Percentiles rank a stretch among this genome's conserved stretches.
These are phyloP conservation scores for Colletotrichum coccodes DNA, from an alignment of 2,329 filamentous ascomycete genomes.

Conservation along the genomic window DNA sequence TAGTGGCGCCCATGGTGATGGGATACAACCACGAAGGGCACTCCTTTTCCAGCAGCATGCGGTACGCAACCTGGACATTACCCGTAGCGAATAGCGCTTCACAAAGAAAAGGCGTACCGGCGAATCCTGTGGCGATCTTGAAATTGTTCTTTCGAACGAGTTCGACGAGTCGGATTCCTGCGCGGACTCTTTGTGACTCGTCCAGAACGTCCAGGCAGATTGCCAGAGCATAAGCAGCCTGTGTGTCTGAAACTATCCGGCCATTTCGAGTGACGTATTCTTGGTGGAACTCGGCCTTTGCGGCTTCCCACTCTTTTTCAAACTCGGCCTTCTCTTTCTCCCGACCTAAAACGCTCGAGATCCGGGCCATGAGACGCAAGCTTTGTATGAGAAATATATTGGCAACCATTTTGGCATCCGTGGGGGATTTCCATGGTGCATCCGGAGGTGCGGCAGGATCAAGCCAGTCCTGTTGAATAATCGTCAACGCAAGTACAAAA, in stretches of 20 bases:
- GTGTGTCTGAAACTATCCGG: constrained; percentile 33
- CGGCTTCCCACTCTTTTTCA: neutral
- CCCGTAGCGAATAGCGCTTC: constrained; percentile 28
- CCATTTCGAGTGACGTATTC: constrained; percentile 36
- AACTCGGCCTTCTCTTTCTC: neutral
- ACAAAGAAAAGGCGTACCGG: constrained; percentile 36
- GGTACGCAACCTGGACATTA: constrained; percentile 40
- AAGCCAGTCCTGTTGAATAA: constrained; percentile 45
- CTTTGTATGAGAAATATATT: constrained; percentile 42
- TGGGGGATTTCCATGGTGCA: constrained; percentile 40
- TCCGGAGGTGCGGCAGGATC: constrained; percentile 43
- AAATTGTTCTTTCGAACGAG: constrained; percentile 6
- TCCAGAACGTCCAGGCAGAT: constrained; percentile 34
- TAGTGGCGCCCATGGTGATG: constrained; percentile 51
- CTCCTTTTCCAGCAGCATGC: constrained; percentile 47
- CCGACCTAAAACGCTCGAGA: neutral
- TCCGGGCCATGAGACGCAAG: neutral
- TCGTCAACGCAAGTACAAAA: too few relatives aligned
- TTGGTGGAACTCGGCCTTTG: constrained; percentile 33
- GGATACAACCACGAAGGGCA: constrained; percentile 51
- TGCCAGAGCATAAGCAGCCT: constrained; percentile 36
- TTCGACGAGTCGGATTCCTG: constrained; percentile 13
- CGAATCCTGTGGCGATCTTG: constrained; percentile 37
- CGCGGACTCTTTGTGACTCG: neutral
- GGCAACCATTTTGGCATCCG: constrained; percentile 42